These are phyloP conservation scores for Cystofilobasidium bisporidii DNA, from an alignment of 768 basidiomycete species.

Conservation along the genomic window DNA sequence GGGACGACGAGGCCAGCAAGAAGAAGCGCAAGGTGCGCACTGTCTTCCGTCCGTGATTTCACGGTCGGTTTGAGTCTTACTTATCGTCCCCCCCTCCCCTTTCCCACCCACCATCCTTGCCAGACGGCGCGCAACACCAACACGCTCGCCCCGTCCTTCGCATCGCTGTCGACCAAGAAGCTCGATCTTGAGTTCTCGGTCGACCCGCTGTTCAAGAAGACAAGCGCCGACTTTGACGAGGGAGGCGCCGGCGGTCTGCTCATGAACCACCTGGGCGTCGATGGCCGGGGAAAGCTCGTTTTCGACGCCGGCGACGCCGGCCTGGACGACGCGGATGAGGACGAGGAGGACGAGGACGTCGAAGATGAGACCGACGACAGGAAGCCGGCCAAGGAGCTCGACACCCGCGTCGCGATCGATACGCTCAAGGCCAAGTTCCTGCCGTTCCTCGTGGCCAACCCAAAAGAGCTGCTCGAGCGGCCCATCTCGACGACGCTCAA, in stretches of 20 bases:
- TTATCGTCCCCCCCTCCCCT: not conserved
- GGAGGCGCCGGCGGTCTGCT: conserved; percentile 90
- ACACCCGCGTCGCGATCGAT: conserved; percentile 21
- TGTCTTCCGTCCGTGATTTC: not conserved
- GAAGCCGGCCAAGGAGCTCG: conserved; percentile 47
- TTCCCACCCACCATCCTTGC: not conserved
- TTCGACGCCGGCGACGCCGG: conserved; percentile 90
- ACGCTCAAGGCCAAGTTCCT: conserved; percentile 52
- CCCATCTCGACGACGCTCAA: conserved; percentile 72
- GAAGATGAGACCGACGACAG: conserved; percentile 41
- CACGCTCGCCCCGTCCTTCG: conserved; percentile 83
- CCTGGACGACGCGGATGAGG: conserved; percentile 57
- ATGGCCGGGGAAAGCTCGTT: conserved; percentile 76
- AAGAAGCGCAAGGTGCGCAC: conserved; percentile 44
- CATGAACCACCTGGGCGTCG: conserved; percentile 89
- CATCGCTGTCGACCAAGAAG: conserved; percentile 77
- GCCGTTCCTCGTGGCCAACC: conserved; percentile 55
- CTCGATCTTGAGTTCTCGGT: conserved; percentile 91
- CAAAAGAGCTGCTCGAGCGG: conserved; percentile 44
- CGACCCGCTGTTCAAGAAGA: conserved; percentile 95
- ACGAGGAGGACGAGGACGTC: conserved; percentile 54
- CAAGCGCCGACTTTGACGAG: conserved; percentile 96
- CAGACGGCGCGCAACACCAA: conserved; percentile 54
- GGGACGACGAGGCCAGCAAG: conserved; percentile 46
- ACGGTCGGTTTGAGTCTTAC: not conserved